phyloP scores from a whole-genome alignment of 2,329 filamentous ascomycete genomes.

The Chrysoporthe puriensis region DNA sequence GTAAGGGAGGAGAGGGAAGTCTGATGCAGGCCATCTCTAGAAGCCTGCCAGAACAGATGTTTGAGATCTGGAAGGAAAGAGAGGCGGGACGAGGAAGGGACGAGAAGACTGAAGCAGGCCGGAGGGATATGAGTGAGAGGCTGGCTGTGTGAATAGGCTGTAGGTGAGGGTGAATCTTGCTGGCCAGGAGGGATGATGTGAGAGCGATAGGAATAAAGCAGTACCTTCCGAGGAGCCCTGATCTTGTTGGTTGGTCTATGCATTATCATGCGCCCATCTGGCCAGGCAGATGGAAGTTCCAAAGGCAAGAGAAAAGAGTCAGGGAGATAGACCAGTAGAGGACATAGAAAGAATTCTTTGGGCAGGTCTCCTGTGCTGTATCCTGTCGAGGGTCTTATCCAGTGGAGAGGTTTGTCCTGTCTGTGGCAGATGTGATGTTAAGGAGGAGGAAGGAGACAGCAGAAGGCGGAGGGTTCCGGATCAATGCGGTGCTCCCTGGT shows the following conservation, averaged over 20 bases:
- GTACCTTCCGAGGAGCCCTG: slow-evolving; percentile 26
- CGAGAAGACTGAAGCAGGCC: not conserved
- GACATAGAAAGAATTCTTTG: not conserved
- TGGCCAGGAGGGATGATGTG: not conserved
- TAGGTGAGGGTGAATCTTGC: too few relatives aligned
- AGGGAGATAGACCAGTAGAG: not conserved
- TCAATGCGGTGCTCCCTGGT: not conserved
- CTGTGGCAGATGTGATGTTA: not conserved
- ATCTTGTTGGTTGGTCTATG: slow-evolving; percentile 28
- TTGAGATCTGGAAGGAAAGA: not conserved
- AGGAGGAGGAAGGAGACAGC: not conserved
- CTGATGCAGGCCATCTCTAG: not conserved
- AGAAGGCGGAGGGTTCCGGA: not conserved
- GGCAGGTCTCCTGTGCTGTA: not conserved
- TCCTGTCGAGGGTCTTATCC: not conserved
- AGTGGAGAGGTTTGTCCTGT: not conserved
- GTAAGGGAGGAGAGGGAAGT: not conserved
- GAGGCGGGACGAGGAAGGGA: not conserved
- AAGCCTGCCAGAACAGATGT: not conserved
- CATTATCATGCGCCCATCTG: slow-evolving; percentile 18
- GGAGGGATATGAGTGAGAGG: too few relatives aligned
- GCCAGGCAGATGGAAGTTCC: not conserved
- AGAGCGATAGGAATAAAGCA: slow-evolving; percentile 17
- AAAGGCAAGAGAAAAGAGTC: not conserved
- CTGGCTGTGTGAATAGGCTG: not conserved